These are phyloP conservation scores for Mycena capillaripes DNA, from an alignment of 768 basidiomycete species.

Conservation along the genomic window DNA sequence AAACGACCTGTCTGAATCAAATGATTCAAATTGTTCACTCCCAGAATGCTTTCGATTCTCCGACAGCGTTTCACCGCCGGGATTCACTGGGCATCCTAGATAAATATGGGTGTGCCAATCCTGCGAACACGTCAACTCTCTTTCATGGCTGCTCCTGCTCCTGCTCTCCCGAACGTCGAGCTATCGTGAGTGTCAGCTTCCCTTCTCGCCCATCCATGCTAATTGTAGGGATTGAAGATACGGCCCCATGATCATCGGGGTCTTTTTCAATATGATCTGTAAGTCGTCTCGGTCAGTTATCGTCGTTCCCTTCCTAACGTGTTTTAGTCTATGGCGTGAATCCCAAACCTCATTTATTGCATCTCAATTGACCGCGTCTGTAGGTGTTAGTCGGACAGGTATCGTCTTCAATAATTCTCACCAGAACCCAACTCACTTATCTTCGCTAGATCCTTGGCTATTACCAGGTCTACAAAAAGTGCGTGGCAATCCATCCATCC, in stretches of 20 bases:
- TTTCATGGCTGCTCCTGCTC: neutral
- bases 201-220: neutral
- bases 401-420: slow-evolving; percentile 3
- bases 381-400: slow-evolving; percentile 56
- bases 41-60: too few relatives aligned
- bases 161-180: slow-evolving; percentile 20
- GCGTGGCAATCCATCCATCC: neutral
- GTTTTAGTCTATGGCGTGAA: slow-evolving; percentile 25
- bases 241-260: slow-evolving; percentile 22
- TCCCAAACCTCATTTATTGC: neutral
- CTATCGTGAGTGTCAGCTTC: slow-evolving; percentile 11
- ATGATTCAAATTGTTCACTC: too few relatives aligned
- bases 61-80: too few relatives aligned
- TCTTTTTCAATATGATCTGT: slow-evolving; percentile 19
- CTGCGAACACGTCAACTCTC: too few relatives aligned
- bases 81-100: too few relatives aligned
- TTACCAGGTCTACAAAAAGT: slow-evolving; percentile 48
- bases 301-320: too few relatives aligned
- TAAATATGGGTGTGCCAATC: too few relatives aligned
- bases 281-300: too few relatives aligned
- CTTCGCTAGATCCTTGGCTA: too few relatives aligned
- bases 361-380: too few relatives aligned
- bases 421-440: slow-evolving; percentile 49
- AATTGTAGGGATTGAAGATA: neutral
- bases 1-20: too few relatives aligned